Conservation (phyloP, 257 asterid genomes). For the Leptodermis oblonga region DNA sequence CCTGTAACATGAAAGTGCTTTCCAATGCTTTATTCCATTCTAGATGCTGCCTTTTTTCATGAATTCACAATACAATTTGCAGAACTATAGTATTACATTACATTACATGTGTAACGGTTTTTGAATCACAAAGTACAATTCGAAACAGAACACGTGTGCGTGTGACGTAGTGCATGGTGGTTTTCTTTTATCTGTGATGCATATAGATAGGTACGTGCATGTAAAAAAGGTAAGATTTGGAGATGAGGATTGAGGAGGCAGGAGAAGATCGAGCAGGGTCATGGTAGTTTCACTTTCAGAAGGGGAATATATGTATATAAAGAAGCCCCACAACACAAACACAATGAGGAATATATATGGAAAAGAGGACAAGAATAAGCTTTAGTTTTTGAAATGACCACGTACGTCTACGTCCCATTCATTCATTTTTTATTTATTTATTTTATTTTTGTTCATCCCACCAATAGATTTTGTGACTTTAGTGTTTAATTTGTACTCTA, state of each 20-base stretch:
- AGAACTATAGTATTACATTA: background rate
- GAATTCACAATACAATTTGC: background rate
- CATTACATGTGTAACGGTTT: no score
- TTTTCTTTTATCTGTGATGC: background rate
- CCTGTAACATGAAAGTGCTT: conserved; percentile 15
- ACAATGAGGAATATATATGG: conserved; percentile 16
- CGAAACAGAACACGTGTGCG: no score
- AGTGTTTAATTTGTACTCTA: no score
- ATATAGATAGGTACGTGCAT: conserved; percentile 20
- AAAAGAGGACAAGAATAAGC: conserved; percentile 33
- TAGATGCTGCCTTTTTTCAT: conserved; percentile 9
- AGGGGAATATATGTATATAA: conserved; percentile 29
- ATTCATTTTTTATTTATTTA: background rate
- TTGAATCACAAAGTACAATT: no score
- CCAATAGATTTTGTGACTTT: background rate
- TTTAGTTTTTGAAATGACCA: conserved; percentile 23
- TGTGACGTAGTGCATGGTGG: conserved; percentile 30
- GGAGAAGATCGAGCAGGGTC: conserved; percentile 15
- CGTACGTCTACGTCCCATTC: conserved; percentile 15
- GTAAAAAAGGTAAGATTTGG: conserved; percentile 15
- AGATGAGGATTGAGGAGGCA: background rate
- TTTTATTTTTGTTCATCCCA: background rate
- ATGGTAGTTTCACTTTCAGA: conserved; percentile 19
- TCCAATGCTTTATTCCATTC: conserved; percentile 26
- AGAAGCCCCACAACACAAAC: conserved; percentile 1